A percentile compares a stretch with the other conserved stretches of the same genome.
phyloP scores from a whole-genome alignment of 1,284 basidiomycete genomes.

The Cryptococcus sp. region DNA sequence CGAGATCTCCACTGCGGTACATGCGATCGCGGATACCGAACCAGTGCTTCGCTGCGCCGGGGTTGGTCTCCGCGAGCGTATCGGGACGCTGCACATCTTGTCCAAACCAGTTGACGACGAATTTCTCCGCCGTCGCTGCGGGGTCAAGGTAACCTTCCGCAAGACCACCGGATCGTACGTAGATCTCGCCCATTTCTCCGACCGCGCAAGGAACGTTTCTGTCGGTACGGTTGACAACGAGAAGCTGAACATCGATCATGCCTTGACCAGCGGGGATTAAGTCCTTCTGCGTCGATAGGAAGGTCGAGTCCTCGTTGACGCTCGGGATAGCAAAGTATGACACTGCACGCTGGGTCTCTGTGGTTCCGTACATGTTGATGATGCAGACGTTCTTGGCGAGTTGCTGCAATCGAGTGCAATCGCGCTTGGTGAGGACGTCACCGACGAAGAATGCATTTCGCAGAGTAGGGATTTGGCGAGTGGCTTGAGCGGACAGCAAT shows the following conservation, averaged over 20 bases:
- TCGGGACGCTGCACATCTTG: slow-evolving; percentile 63
- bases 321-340: slow-evolving; percentile 95
- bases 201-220: slow-evolving; percentile 85
- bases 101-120: slow-evolving; percentile 89
- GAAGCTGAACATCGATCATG: slow-evolving; percentile 96
- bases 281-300: slow-evolving; percentile 93
- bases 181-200: slow-evolving; percentile 98
- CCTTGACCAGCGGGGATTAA: slow-evolving; percentile 97
- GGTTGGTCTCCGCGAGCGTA: slow-evolving; percentile 65
- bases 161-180: slow-evolving; percentile 93
- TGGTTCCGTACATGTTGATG: slow-evolving; percentile 99
- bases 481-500: slow-evolving; percentile 93
- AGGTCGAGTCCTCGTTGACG: slow-evolving; percentile 80
- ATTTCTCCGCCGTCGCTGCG: slow-evolving; percentile 84
- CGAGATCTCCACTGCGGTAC: slow-evolving; percentile 97
- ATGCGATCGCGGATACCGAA: slow-evolving; percentile 97
- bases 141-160: slow-evolving; percentile 93
- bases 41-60: slow-evolving; percentile 75
- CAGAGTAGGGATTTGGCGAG: slow-evolving; percentile 81
- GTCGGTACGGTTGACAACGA: slow-evolving; percentile 95
- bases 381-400: slow-evolving; percentile 91
- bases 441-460: slow-evolving; percentile 97
- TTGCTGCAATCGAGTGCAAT: slow-evolving; percentile 91
- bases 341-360: slow-evolving; percentile 97
- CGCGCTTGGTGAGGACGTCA: slow-evolving; percentile 98